These are phyloP conservation scores for Babesia bigemina DNA, from an alignment of 169 alveolate species.

Conservation along the genomic window DNA sequence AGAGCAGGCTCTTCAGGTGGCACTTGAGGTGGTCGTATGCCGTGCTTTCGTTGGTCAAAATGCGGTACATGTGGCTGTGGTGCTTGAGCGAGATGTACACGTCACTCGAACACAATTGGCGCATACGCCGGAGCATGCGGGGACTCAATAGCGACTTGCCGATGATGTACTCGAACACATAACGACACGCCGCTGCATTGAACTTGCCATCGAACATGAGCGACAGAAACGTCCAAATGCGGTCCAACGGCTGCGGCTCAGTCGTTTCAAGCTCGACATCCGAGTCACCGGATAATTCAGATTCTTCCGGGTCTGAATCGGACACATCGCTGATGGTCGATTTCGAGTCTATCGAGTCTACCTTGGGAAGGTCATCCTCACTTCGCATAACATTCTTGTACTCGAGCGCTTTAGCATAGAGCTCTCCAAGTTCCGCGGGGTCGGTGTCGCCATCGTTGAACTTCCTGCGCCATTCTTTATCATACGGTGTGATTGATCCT, in stretches of 20 bases:
- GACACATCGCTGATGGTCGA: neutral
- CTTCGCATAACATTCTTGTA: no score
- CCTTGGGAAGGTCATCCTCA: neutral
- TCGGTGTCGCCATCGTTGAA: neutral
- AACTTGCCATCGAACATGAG: constrained; percentile 36
- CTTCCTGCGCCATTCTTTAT: no score
- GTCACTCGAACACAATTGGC: constrained; percentile 38
- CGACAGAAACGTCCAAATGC: constrained; percentile 42
- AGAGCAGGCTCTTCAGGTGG: constrained; percentile 32
- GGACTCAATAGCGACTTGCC: constrained; percentile 26
- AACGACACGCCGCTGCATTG: constrained; percentile 31
- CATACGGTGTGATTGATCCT: no score
- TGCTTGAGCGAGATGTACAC: constrained; percentile 11
- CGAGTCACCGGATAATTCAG: neutral
- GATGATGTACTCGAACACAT: constrained; percentile 31
- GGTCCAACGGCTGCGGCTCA: neutral
- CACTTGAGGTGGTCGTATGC: constrained; percentile 4
- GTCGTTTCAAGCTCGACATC: neutral
- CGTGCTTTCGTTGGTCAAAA: constrained; percentile 15
- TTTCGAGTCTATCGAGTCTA: neutral
- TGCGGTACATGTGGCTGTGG: constrained; percentile 6
- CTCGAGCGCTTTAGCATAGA: no score
- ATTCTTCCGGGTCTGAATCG: neutral
- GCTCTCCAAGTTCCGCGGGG: neutral
- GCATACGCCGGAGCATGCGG: constrained; percentile 33